phyloP scores from a whole-genome alignment of 257 asterid genomes.

The Gentiana dahurica region DNA sequence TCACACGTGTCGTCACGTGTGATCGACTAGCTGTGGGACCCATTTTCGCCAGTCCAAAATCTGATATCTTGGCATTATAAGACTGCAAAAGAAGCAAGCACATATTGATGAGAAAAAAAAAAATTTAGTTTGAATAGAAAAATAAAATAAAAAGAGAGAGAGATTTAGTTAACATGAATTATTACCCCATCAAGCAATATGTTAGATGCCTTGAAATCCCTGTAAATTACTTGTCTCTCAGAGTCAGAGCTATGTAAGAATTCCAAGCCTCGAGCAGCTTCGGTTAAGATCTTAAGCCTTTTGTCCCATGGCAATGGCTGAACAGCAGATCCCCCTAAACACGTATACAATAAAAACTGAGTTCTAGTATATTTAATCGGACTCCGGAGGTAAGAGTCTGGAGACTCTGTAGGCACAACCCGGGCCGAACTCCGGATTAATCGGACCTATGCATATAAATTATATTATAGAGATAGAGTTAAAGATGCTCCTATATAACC shows the following conservation, averaged over 20 bases:
- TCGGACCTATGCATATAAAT: too few relatives aligned
- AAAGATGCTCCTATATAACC: too few relatives aligned
- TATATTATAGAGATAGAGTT: too few relatives aligned
- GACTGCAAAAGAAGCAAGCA: conserved; percentile 24
- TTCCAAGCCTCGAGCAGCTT: conserved; percentile 69
- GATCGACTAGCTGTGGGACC: conserved; percentile 67
- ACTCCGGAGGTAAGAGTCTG: too few relatives aligned
- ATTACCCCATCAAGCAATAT: conserved; percentile 71
- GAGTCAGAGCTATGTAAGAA: conserved; percentile 38
- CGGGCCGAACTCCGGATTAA: too few relatives aligned
- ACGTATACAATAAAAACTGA: background rate
- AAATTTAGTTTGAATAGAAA: background rate
- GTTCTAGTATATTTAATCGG: too few relatives aligned
- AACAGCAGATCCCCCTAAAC: conserved; percentile 58
- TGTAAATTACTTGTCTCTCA: conserved; percentile 47
- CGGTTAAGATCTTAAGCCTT: conserved; percentile 48
- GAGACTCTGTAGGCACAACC: too few relatives aligned
- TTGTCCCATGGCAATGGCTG: conserved; percentile 70
- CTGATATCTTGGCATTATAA: conserved; percentile 63
- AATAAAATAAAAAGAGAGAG: too few relatives aligned
- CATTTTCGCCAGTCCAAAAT: conserved; percentile 56
- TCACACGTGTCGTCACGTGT: conserved; percentile 54
- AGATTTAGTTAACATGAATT: too few relatives aligned
- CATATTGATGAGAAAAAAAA: background rate
- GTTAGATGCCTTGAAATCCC: conserved; percentile 83